Base-by-base conservation (phyloP, 192 early-diverging fungal genomes). In the Coemansia sp. region DNA sequence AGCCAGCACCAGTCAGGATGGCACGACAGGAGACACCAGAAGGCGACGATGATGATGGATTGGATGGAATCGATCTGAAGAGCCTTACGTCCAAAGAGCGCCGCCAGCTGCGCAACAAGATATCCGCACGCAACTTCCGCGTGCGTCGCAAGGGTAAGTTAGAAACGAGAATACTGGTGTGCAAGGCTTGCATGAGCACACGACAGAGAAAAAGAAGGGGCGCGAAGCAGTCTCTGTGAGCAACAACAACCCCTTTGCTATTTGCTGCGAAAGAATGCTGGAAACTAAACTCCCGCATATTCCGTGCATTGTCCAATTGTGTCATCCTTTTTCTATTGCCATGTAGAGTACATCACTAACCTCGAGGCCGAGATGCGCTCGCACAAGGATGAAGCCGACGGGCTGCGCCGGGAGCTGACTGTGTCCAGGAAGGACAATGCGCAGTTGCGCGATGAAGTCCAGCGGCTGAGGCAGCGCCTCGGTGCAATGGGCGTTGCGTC, bases 71-170 rank as follows among this genome's bases (percentile, higher is more conserved):
- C 34, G 86, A 90, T 61, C 64, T 87, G 56, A 88, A 87, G 47
- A 80, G 77, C 21, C 76, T 93, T 74, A 75, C 86, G 10, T 84
- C 88, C 18, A 92, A 89, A 71, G 89, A 94, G 73, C 82, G 90
- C 30, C 84, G 92, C 23, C 90, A 91, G 78, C 73, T 93, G 71
- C 82, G 92, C 55, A 94, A 94, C 82, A 94, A 94, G 68, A 87
- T 94, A 31, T 90, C 88, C 21, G 92, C 92, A 21, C 81, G 91
- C 66, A 92, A 92, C 75, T 94, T 94, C 73, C 83, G 92, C 48
- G 83, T 87, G 49, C 85, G 92, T 54, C 84, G 91, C 82, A 94
- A 94, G 83, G 92, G 75, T 78, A 78, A 72, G 75, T 58, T 16
- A 10, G 16, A 30, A 30, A 38, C 12, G 30, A 28, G 14, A 26